phyloP scores from a whole-genome alignment of 83 land plant genomes.

The Thuja plicata region DNA sequence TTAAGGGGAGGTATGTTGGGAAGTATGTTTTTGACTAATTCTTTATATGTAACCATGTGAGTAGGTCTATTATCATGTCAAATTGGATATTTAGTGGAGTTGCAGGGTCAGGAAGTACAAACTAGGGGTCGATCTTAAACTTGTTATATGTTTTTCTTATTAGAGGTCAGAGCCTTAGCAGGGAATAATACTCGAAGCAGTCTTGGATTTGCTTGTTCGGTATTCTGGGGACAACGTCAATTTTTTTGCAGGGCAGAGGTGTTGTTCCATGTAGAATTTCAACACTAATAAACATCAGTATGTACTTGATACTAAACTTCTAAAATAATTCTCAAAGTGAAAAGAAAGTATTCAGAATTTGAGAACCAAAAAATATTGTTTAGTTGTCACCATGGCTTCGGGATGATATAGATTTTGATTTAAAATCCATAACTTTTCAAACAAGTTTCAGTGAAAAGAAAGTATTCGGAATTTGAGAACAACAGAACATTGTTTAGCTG shows the following conservation, averaged over 20 bases:
- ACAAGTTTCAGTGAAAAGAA: neutral
- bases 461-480: neutral
- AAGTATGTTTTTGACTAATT: neutral
- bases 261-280: neutral
- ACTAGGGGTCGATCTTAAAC: neutral
- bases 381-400: neutral
- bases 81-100: neutral
- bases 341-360: neutral
- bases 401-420: neutral
- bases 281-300: neutral
- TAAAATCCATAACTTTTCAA: neutral
- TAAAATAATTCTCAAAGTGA: neutral
- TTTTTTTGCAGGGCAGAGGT: neutral
- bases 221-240: neutral
- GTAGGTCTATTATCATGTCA: neutral
- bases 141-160: neutral
- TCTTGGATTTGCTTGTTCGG: neutral
- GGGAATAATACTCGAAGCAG: neutral
- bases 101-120: neutral
- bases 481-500: neutral
- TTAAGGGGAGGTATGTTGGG: neutral
- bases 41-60: neutral
- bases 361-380: neutral
- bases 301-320: neutral
- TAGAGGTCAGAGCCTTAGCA: neutral